A percentile compares a stretch with the other conserved stretches of the same genome.
phyloP scores from a whole-genome alignment of 768 basidiomycete species.

The Lentinula raphanica region DNA sequence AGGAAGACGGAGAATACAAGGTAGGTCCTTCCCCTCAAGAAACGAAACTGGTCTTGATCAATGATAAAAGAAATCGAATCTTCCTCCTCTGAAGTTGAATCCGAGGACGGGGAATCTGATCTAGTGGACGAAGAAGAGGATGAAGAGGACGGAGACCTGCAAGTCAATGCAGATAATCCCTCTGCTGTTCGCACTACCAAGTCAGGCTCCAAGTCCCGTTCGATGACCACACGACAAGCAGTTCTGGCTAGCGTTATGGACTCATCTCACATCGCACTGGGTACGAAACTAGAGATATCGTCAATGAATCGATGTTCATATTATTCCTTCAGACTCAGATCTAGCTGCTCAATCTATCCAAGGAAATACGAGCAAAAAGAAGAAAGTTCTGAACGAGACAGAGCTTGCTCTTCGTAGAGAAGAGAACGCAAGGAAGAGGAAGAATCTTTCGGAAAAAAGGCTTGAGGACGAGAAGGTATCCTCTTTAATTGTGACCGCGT shows the following conservation, averaged over 20 bases:
- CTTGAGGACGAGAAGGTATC: slow-evolving; percentile 79
- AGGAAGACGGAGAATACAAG: slow-evolving; percentile 5
- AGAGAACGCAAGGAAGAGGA: slow-evolving; percentile 79
- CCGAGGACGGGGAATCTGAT: background rate
- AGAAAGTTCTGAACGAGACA: slow-evolving; percentile 64
- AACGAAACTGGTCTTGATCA: background rate
- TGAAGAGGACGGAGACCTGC: slow-evolving; percentile 3
- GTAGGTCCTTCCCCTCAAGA: background rate
- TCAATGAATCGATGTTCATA: background rate
- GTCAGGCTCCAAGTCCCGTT: slow-evolving; percentile 16
- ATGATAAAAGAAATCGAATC: background rate
- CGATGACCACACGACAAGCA: slow-evolving; percentile 60
- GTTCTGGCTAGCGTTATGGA: slow-evolving; percentile 67
- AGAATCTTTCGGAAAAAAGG: slow-evolving; percentile 76
- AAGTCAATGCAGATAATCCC: background rate
- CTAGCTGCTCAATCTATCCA: background rate
- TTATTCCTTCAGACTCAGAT: slow-evolving; percentile 1
- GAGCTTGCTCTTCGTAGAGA: slow-evolving; percentile 72
- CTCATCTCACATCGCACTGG: slow-evolving; percentile 61
- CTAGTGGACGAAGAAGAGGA: slow-evolving; percentile 1
- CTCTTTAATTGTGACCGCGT: too few relatives aligned
- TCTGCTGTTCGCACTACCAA: background rate
- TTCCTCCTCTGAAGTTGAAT: slow-evolving; percentile 1
- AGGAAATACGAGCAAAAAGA: slow-evolving; percentile 31
- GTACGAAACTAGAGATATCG: slow-evolving; percentile 25